A percentile compares a stretch with the other conserved stretches of the same genome.
Evolutionary conservation across 202 grass and related monocot species (phyloP).

Genomic region (Elaeis oleifera): DNA sequence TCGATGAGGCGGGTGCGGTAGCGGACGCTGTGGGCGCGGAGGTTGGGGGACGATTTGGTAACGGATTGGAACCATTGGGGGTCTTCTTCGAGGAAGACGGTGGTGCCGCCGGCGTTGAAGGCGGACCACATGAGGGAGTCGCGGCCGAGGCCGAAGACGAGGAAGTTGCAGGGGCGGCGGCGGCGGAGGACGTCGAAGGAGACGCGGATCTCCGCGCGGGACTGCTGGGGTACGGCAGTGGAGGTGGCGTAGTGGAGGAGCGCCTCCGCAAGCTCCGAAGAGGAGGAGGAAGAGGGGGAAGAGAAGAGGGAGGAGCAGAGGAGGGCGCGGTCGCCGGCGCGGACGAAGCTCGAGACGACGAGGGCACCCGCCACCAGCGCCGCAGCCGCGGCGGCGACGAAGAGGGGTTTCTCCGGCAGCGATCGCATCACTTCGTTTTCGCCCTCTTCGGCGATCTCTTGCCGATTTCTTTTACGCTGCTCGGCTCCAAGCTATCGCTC

Average conservation of each 20-base stretch:
- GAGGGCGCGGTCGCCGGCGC: not conserved
- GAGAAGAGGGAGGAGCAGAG: constrained; percentile 10
- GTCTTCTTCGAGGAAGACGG: constrained; percentile 90
- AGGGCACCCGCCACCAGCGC: constrained; percentile 22
- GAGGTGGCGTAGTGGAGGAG: constrained; percentile 39
- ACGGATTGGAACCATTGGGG: constrained; percentile 52
- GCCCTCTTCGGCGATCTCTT: no score
- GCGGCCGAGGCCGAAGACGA: constrained; percentile 73
- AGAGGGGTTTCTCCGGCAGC: not conserved
- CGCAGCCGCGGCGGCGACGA: not conserved
- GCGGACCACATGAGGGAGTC: constrained; percentile 77
- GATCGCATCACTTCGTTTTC: not conserved
- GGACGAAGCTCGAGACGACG: constrained; percentile 15
- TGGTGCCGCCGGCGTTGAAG: constrained; percentile 71
- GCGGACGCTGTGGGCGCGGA: constrained; percentile 43
- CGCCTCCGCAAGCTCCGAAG: constrained; percentile 27
- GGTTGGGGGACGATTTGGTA: constrained; percentile 25
- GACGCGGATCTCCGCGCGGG: constrained; percentile 47
- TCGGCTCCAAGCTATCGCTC: no score
- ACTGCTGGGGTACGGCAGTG: constrained; percentile 54
- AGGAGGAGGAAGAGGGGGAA: constrained; percentile 4
- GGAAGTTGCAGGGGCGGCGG: constrained; percentile 58
- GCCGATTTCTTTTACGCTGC: no score
- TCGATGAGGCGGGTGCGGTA: constrained; percentile 51
- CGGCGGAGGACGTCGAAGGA: constrained; percentile 69